A percentile compares a stretch with the other conserved stretches of the same genome.
Conservation (phyloP, 331 rosid genomes). For the Malus hybrid region DNA sequence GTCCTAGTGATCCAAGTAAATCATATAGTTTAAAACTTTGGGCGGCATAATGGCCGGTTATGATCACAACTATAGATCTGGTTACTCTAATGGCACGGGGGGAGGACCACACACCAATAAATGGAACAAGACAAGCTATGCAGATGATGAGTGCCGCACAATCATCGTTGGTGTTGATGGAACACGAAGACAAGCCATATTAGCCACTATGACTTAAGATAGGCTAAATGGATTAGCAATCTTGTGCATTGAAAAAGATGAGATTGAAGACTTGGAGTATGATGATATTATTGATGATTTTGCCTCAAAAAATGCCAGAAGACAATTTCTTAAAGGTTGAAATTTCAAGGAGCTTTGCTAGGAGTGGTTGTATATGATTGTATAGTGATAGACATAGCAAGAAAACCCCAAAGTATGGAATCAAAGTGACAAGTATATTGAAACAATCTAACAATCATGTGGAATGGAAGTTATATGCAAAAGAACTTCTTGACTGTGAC, state of each 20-base stretch:
- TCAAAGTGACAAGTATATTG: neutral
- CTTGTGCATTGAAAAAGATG: too few species aligned
- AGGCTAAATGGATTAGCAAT: too few species aligned
- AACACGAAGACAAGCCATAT: too few species aligned
- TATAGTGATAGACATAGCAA: too few species aligned
- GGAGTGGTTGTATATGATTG: too few species aligned
- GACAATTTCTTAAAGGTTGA: too few species aligned
- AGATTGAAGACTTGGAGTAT: too few species aligned
- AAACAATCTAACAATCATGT: neutral
- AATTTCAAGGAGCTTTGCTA: too few species aligned
- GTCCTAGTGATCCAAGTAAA: neutral
- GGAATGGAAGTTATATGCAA: neutral
- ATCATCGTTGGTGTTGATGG: conserved; percentile 8
- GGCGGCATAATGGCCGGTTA: conserved; percentile 8
- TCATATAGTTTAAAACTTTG: neutral
- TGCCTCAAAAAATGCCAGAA: too few species aligned
- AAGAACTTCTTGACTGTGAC: neutral
- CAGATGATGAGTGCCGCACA: neutral
- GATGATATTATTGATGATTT: too few species aligned
- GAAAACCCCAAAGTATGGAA: too few species aligned
- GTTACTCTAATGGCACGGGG: conserved; percentile 16
- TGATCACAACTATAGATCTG: neutral
- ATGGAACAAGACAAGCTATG: conserved; percentile 12
- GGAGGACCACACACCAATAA: neutral
- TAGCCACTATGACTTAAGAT: too few species aligned